Percentiles rank a stretch among this genome's conserved stretches.
phyloP scores from a whole-genome alignment of 2,329 filamentous ascomycete genomes.

The Trichoderma koningii region DNA sequence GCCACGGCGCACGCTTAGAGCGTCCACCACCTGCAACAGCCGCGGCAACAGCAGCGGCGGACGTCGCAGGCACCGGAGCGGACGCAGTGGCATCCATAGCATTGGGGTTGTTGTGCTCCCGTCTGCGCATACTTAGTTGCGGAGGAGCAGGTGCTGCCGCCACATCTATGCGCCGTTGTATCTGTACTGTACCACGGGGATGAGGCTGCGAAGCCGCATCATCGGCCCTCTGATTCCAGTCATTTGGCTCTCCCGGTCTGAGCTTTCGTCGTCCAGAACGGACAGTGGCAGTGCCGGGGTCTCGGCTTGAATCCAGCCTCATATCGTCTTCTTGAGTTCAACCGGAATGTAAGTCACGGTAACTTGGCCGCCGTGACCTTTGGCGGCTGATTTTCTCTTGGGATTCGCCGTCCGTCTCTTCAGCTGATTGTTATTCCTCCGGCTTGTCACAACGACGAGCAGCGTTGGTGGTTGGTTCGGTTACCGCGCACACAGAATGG shows the following conservation, averaged over 20 bases:
- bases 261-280: slow-evolving; percentile 37
- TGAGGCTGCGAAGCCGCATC: slow-evolving; percentile 37
- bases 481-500: slow-evolving; percentile 10
- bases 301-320: slow-evolving; percentile 39
- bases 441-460: not conserved
- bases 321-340: slow-evolving; percentile 27
- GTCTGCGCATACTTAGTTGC: slow-evolving; percentile 34
- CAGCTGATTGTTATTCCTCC: not conserved
- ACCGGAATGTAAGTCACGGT: not conserved
- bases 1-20: slow-evolving; percentile 37
- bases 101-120: slow-evolving; percentile 33
- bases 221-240: slow-evolving; percentile 31
- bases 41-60: slow-evolving; percentile 5
- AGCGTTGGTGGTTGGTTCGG: slow-evolving; percentile 22
- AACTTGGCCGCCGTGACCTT: not conserved
- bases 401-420: not conserved
- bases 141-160: slow-evolving; percentile 17
- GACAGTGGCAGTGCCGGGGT: slow-evolving; percentile 36
- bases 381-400: not conserved
- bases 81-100: slow-evolving; percentile 35
- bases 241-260: slow-evolving; percentile 28
- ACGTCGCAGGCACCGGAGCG: slow-evolving; percentile 19
- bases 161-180: slow-evolving; percentile 37
- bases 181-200: slow-evolving; percentile 33
- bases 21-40: slow-evolving; percentile 24